These are phyloP conservation scores for Citrus trifoliata DNA, from an alignment of 345 rosid genomes.

Conservation along the genomic window DNA sequence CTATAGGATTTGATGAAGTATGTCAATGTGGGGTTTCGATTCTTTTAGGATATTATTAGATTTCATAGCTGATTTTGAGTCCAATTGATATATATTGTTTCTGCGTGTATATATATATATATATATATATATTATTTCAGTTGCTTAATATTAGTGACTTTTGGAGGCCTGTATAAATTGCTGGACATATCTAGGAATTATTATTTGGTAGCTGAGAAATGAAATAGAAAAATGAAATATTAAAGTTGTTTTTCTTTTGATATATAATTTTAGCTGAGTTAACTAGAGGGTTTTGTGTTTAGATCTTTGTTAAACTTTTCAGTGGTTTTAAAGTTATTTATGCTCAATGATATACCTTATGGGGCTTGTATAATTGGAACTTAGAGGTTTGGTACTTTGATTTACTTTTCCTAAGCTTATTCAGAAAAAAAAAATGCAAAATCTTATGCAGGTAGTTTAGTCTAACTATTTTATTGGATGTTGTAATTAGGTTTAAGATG, in stretches of 20 bases:
- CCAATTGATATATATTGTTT: neutral
- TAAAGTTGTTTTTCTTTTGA: neutral
- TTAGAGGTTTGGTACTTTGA: neutral
- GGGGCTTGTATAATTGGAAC: neutral
- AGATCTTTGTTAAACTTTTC: neutral
- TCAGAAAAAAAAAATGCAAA: neutral
- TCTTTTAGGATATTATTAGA: neutral
- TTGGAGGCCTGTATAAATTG: constrained; percentile 5
- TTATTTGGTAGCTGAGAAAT: constrained; percentile 8
- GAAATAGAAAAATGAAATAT: neutral
- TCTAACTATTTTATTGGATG: neutral
- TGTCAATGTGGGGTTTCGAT: neutral
- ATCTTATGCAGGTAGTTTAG: neutral
- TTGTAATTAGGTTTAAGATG: neutral
- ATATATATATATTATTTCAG: neutral
- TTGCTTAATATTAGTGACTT: neutral
- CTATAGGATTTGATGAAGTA: neutral
- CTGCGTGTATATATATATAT: no score
- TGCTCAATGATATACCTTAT: neutral
- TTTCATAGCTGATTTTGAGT: neutral
- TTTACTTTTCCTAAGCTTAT: neutral
- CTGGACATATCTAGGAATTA: constrained; percentile 15
- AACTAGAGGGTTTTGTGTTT: neutral
- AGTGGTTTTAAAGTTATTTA: neutral
- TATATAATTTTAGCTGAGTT: neutral